These are phyloP conservation scores for Yamadazyma songkhlaensis DNA, from an alignment of 1,139 yeast species.

Conservation along the genomic window DNA sequence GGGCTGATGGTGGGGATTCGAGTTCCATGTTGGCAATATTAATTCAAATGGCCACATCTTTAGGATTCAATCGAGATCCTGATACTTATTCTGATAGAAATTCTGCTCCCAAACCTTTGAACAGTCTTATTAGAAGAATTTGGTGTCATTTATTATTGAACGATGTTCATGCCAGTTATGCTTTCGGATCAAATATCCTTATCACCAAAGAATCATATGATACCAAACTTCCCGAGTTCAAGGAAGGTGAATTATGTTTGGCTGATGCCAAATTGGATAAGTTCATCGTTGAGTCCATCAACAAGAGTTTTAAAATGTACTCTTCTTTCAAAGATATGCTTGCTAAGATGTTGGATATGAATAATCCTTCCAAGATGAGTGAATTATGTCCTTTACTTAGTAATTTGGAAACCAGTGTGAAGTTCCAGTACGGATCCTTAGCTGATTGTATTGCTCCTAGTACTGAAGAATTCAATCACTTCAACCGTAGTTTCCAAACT, in stretches of 20 bases:
- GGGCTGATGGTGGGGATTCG: conserved; percentile 45
- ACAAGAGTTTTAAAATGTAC: conserved; percentile 6
- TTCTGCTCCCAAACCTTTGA: conserved; percentile 21
- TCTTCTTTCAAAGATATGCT: conserved; percentile 13
- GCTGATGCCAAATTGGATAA: conserved; percentile 21
- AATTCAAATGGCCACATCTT: conserved; percentile 39
- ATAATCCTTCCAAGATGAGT: conserved; percentile 20
- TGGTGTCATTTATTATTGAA: conserved; percentile 46
- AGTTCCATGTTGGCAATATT: conserved; percentile 35
- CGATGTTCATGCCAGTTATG: conserved; percentile 26
- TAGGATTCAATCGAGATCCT: conserved; percentile 49
- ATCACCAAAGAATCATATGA: conserved; percentile 22
- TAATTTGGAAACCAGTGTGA: conserved; percentile 20
- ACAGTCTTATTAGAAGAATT: conserved; percentile 47
- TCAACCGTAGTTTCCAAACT: conserved; percentile 22
- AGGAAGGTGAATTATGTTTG: conserved; percentile 23
- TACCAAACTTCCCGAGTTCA: conserved; percentile 25
- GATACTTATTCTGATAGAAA: conserved; percentile 19
- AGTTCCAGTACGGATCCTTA: conserved; percentile 19
- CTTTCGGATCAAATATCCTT: conserved; percentile 28
- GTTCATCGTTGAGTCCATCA: conserved; percentile 18
- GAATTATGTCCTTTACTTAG: conserved; percentile 21
- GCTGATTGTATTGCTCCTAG: conserved; percentile 19
- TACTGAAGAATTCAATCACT: conserved; percentile 16
- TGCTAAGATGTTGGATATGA: conserved; percentile 19